Percentiles rank a stretch among this genome's conserved stretches.
Evolutionary conservation across 2,329 filamentous ascomycete species (phyloP).

Genomic region (Dactylellina leptospora): DNA sequence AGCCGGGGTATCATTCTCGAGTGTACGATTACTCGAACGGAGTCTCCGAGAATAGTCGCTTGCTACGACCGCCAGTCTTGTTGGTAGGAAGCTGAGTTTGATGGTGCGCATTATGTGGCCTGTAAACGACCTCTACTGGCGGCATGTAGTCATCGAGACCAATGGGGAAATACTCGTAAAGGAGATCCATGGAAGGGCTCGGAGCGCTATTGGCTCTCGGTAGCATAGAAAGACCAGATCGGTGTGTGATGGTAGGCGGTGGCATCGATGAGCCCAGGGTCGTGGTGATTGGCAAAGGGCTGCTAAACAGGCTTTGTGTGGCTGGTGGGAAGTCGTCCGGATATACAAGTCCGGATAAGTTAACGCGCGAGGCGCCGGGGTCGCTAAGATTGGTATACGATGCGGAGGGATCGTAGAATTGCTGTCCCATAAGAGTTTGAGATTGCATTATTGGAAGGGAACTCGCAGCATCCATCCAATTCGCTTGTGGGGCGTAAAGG

Average conservation of each 20-base stretch:
- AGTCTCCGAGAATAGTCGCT: conserved; percentile 50
- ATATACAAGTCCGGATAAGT: conserved; percentile 38
- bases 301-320: conserved; percentile 26
- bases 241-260: conserved; percentile 27
- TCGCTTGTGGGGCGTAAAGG: conserved; percentile 14
- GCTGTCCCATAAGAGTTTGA: conserved; percentile 29
- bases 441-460: conserved; percentile 30
- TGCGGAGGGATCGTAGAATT: conserved; percentile 23
- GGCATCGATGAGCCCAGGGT: conserved; percentile 34
- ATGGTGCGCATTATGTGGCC: conserved; percentile 49
- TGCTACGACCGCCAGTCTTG: conserved; percentile 41
- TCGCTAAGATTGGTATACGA: conserved; percentile 31
- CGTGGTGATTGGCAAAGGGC: conserved; percentile 13
- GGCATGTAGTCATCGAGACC: conserved; percentile 48
- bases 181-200: conserved; percentile 49
- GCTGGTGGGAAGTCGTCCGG: conserved; percentile 26
- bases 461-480: conserved; percentile 34
- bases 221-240: neutral
- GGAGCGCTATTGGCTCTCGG: conserved; percentile 16
- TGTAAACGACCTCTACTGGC: conserved; percentile 44
- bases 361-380: conserved; percentile 34
- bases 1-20: neutral
- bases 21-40: conserved; percentile 30
- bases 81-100: conserved; percentile 44
- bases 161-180: conserved; percentile 51